Evolutionary conservation across 768 basidiomycete genomes (phyloP), one percentile per base, ranked within the genome.

Genomic region (Chalciporus sphaerocephalus): DNA sequence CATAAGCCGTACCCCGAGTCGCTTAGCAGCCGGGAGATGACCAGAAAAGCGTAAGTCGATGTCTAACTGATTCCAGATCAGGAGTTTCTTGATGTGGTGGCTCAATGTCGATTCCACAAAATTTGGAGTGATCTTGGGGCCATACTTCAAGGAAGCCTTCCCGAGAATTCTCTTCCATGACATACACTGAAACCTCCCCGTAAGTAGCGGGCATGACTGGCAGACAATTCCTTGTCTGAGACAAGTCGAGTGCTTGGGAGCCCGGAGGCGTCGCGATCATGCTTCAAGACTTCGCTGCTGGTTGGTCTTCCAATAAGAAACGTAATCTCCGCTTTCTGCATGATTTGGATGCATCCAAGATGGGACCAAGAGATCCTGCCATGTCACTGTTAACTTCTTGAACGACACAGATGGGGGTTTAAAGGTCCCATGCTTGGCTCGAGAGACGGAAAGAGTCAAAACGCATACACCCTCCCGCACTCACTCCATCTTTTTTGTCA

Each of bases 231-330:
- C 3, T 32, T n/a, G 3, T 28, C 30, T 22, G 16, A 25, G 22
- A 34, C 47, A 42, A 41, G 18, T 17, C 13, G 46, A 25, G 13
- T 36, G 32, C 38, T 32, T 25, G 32, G 27, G 40, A 32, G 47
- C 27, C 59, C 60, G 53, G 48, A 49, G 45, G 45, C 21, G 32
- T 53, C 53, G 57, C 54, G 40, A 59, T 56, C 46, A 34, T 13
- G 35, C 41, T 32, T 44, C 33, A 20, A 11, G 18, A 6, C 45
- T 61, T 61, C 57, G 40, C 16, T 47, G 22, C 33, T 62, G 25
- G 25, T 20, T 34, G 36, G 22, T 20, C 48, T 59, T 58, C 50
- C 36, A 36, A 36, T 13, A 32, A 15, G 33, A 20, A 40, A 37
- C 42, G 46, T 50, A 50, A 61, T 51, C 42, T 39, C 56, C 58